Base-by-base conservation (phyloP, 2,329 filamentous ascomycete species). In the Botrytis pseudocinerea region DNA sequence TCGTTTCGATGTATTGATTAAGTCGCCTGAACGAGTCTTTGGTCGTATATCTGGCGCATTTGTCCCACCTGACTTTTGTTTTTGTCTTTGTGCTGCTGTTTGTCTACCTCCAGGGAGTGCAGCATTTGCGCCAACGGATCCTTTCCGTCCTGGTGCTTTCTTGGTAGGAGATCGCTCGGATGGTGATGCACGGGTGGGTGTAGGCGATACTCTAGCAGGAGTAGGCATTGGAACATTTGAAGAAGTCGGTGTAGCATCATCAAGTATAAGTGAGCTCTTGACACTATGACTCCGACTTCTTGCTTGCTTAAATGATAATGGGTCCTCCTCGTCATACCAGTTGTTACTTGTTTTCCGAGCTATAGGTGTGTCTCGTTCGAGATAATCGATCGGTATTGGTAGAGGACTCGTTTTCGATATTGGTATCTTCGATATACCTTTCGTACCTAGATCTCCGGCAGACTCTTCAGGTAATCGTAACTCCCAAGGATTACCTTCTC, bases 381-480 rank as follows among this genome's bases (percentile, higher is more conserved):
- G 85, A 76, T 91, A 89, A 68, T 92, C 89, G 69, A 88, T 82
- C 2, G 93, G 88, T 73, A 97, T 91, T 18, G 94, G 94, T 32
- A 90, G 87, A 2, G 93, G 92, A 80, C 93, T 97, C 22, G 88
- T 85, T 78, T 93, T 95, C 44, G 94, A 90, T 54, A 98, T 87
- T 1, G 96, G 96, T 80, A 99, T 98, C 71, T 93, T 90, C 62
- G 95, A 97, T 84, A 83, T 88, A 84, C 85, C 88, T 83, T 87
- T 92, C 79, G 81, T 76, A 81, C 84, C 84, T 79, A 88, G 82
- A 81, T 88, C 85, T 78, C 89, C 84, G 62, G 91, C 90, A 75
- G 93, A 92, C 80, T 97, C 94, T 77, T 95, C 93, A 2, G 93
- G 92, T 32, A 89, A 87, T 73, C 93, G 88, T 71, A 95, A 84